Evolutionary conservation across 805 yeast genomes (phyloP), one percentile per base, ranked within the genome.

Genomic region (Cyberlindnera xishuangbannaensis): DNA sequence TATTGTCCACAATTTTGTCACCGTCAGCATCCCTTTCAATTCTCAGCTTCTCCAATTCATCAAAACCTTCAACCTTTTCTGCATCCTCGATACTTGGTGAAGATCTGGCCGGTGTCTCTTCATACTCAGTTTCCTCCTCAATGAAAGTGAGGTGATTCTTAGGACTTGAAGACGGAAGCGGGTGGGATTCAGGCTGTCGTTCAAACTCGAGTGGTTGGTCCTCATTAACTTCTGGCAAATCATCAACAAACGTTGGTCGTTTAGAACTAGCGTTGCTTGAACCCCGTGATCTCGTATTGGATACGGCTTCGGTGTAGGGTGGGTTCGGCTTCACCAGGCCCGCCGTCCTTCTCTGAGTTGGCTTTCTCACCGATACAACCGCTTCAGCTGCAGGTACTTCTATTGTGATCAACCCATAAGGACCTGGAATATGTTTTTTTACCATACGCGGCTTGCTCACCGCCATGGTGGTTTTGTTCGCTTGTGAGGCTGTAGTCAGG

Each of bases 371-470:
- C 13, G 47, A 44, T 13, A 43, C 50, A 7, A 39, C 40, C 15
- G 40, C 46, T 26, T 48, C 53, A 15, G 51, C 55, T 10, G 67
- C 69, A 0, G 86, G 83, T 4, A 82, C 87, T 45, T 82, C 88
- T 5, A 82, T 63, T 8, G 79, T 66, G 31, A 78, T 71, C 35
- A 82, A 64, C 11, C 92, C 92, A 45, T 73, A 67, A 4, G 83
- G 77, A 2, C 86, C 78, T 2, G 92, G 90, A 28, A 82, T 67
- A 58, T 81, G 82, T 42, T 74, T 78, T 44, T 77, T 79, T 8
- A 80, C 22, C 41, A 37, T 37, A 3, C 36, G 30, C 7, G 64
- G 62, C 20, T 36, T 43, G 3, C 27, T 11, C 35, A 28, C 19
- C 26, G 25, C 23, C 14, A 25, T 11, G 30, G 6, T 13, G 20